Conservation (phyloP, 306 rosid genomes). For the Trichosanthes cucumerina region DNA sequence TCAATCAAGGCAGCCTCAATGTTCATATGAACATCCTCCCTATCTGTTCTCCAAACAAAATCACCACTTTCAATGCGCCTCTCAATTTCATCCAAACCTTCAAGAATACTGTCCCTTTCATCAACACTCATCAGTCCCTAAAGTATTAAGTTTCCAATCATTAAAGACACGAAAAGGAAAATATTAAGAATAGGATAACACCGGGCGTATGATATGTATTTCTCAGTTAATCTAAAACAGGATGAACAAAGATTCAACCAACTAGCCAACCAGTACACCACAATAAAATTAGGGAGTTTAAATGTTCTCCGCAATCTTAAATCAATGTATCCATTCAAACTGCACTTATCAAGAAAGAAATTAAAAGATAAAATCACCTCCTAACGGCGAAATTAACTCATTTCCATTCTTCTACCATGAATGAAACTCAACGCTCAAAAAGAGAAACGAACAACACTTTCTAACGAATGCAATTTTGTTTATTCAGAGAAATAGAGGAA, state of each 20-base stretch:
- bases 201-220: background rate
- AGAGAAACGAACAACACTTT: background rate
- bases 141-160: background rate
- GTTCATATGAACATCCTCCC: constrained; percentile 98
- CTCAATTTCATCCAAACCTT: constrained; percentile 64
- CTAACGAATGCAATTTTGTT: background rate
- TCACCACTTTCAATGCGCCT: constrained; percentile 60
- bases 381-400: background rate
- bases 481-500: background rate
- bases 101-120: constrained; percentile 59
- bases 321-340: background rate
- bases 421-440: background rate
- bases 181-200: background rate
- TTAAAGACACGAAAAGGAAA: background rate
- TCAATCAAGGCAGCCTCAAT: constrained; percentile 90
- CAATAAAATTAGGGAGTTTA: background rate
- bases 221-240: background rate
- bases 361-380: background rate
- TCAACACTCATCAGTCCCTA: constrained; percentile 58
- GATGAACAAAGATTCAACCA: background rate
- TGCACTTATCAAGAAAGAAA: background rate
- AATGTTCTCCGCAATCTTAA: background rate
- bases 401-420: background rate
- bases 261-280: background rate
- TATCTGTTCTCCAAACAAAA: constrained; percentile 81